These are phyloP conservation scores for Trypanosoma cruzi DNA, from an alignment of 208 protist genomes.

Conservation along the genomic window DNA sequence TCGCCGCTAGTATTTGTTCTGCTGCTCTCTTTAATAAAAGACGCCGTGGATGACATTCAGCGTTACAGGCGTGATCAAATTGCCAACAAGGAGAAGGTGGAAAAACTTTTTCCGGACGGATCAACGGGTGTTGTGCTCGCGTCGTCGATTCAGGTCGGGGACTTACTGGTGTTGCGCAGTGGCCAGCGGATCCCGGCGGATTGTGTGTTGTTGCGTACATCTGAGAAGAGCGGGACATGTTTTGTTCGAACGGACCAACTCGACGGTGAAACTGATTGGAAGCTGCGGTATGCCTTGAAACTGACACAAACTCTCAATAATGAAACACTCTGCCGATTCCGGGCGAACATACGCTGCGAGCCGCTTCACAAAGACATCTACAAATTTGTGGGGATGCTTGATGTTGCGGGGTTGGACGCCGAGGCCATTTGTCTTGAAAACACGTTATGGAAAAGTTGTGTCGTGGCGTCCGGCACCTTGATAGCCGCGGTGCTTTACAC, in stretches of 20 bases:
- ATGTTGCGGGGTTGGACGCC: slow-evolving; percentile 41
- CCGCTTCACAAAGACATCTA: slow-evolving; percentile 97
- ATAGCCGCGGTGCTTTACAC: slow-evolving; percentile 93
- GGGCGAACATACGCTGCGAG: slow-evolving; percentile 73
- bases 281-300: slow-evolving; percentile 80
- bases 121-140: slow-evolving; percentile 51
- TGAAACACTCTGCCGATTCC: slow-evolving; percentile 35
- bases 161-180: slow-evolving; percentile 92
- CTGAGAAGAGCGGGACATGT: slow-evolving; percentile 93
- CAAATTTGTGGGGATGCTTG: slow-evolving; percentile 93
- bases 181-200: slow-evolving; percentile 97
- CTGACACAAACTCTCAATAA: slow-evolving; percentile 45
- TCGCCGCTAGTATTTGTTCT: slow-evolving; percentile 94
- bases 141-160: slow-evolving; percentile 93
- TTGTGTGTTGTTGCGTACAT: slow-evolving; percentile 96
- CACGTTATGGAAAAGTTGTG: slow-evolving; percentile 97
- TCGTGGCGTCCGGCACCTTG: slow-evolving; percentile 93
- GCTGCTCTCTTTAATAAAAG: slow-evolving; percentile 90
- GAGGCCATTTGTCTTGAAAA: slow-evolving; percentile 94
- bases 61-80: slow-evolving; percentile 88
- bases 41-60: slow-evolving; percentile 95
- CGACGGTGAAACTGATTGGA: slow-evolving; percentile 99
- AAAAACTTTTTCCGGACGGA: slow-evolving; percentile 59
- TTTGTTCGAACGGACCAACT: slow-evolving; percentile 99
- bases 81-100: slow-evolving; percentile 79